phyloP scores from a whole-genome alignment of 139 green algal species.

The Limnomonas spitsbergensis region DNA sequence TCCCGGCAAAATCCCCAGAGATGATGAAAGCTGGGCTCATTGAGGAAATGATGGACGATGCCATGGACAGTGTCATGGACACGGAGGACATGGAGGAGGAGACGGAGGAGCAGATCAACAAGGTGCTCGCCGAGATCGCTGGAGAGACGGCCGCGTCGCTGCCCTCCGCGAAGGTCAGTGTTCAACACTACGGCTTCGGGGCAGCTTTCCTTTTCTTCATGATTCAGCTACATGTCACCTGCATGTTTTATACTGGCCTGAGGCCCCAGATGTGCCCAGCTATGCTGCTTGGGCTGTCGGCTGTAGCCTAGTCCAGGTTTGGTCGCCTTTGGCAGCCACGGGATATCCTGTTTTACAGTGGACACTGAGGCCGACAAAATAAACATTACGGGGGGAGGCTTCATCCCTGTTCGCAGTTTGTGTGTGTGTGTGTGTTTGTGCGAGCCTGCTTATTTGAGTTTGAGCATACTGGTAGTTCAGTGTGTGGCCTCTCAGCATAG shows the following conservation, averaged over 20 bases:
- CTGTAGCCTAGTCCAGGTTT: too few species aligned
- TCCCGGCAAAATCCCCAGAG: constrained; percentile 37
- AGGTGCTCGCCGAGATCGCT: constrained; percentile 61
- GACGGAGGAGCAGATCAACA: constrained; percentile 29
- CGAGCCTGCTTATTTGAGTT: too few species aligned
- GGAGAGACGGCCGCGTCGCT: constrained; percentile 35
- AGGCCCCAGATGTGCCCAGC: too few species aligned
- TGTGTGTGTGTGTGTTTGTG: not conserved
- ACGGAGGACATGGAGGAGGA: constrained; percentile 66
- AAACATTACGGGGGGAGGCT: not conserved
- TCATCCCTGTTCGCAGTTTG: too few species aligned
- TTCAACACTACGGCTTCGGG: not conserved
- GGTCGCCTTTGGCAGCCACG: not conserved
- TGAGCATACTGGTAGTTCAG: too few species aligned
- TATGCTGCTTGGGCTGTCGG: too few species aligned
- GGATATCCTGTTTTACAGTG: not conserved
- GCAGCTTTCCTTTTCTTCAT: too few species aligned
- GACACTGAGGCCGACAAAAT: not conserved
- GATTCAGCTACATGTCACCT: too few species aligned
- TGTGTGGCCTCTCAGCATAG: too few species aligned
- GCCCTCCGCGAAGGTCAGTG: constrained; percentile 29
- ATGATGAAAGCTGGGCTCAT: constrained; percentile 89
- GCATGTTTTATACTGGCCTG: not conserved
- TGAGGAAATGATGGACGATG: constrained; percentile 85
- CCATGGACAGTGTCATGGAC: constrained; percentile 64